These are phyloP conservation scores for Paratrimastix pyriformis DNA, from an alignment of 78 protist species.

Conservation along the genomic window DNA sequence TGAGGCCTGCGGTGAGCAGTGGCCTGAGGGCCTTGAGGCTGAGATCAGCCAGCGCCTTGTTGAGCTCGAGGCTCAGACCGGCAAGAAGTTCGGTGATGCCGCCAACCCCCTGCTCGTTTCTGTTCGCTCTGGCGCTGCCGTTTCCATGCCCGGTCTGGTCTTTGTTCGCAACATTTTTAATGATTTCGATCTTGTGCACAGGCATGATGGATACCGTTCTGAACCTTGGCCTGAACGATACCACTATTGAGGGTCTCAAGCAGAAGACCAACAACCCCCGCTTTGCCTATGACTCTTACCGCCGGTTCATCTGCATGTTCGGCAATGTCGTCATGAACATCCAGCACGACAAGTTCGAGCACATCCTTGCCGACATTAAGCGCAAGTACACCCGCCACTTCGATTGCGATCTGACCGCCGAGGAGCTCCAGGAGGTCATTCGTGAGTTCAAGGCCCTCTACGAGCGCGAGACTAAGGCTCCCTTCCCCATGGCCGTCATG, in stretches of 20 bases:
- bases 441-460: slow-evolving; percentile 18
- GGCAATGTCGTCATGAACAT: slow-evolving; percentile 47
- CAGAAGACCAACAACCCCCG: slow-evolving; percentile 31
- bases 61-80: slow-evolving; percentile 37
- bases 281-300: slow-evolving; percentile 59
- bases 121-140: slow-evolving; percentile 58
- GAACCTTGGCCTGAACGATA: slow-evolving; percentile 62
- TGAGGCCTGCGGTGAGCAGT: slow-evolving; percentile 27
- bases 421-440: slow-evolving; percentile 31
- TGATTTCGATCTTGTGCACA: slow-evolving; percentile 24
- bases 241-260: slow-evolving; percentile 20
- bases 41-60: background rate
- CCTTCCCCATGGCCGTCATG: slow-evolving; percentile 60
- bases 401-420: slow-evolving; percentile 48
- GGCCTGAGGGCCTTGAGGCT: slow-evolving; percentile 16
- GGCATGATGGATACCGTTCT: slow-evolving; percentile 79
- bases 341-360: slow-evolving; percentile 36
- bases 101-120: slow-evolving; percentile 55
- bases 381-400: background rate
- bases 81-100: slow-evolving; percentile 39
- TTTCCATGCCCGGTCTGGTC: slow-evolving; percentile 39
- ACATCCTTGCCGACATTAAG: slow-evolving; percentile 34
- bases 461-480: background rate
- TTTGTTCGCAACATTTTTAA: background rate
- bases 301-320: slow-evolving; percentile 63